Conservation (phyloP, 306 rosid species). For the Astragalus membranaceus region DNA sequence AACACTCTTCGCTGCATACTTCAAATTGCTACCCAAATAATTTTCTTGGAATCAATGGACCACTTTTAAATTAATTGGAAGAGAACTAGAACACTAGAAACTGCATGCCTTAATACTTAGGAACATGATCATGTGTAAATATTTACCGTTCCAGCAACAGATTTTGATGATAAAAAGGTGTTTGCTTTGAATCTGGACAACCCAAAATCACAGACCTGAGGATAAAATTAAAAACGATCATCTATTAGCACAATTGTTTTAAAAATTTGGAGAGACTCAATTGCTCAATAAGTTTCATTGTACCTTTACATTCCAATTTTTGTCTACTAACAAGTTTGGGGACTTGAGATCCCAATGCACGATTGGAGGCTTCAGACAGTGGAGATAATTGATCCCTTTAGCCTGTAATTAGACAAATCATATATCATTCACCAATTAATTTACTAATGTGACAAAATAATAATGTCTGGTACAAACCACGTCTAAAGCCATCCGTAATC, state of each 20-base stretch:
- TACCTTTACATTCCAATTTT: slow-evolving; percentile 95
- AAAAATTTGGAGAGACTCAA: not conserved
- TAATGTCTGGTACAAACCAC: slow-evolving; percentile 51
- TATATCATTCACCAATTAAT: not conserved
- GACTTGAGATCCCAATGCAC: slow-evolving; percentile 98
- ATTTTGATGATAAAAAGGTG: slow-evolving; percentile 86
- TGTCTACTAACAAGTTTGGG: slow-evolving; percentile 87
- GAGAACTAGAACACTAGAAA: not conserved
- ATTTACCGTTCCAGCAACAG: slow-evolving; percentile 92
- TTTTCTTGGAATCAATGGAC: not conserved
- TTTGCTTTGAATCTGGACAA: slow-evolving; percentile 90
- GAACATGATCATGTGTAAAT: slow-evolving; percentile 9
- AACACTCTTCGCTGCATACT: not conserved
- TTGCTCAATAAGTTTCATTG: not conserved
- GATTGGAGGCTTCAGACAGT: slow-evolving; percentile 78
- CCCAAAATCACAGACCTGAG: slow-evolving; percentile 90
- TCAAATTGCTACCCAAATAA: slow-evolving; percentile 1
- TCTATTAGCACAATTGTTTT: not conserved
- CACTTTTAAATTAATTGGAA: not conserved
- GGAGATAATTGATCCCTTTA: slow-evolving; percentile 93
- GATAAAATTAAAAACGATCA: slow-evolving; percentile 12
- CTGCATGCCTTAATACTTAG: not conserved
- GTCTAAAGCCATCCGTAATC: slow-evolving; percentile 76
- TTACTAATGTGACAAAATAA: not conserved
- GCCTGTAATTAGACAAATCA: slow-evolving; percentile 49